Evolutionary conservation across 2,329 filamentous ascomycete genomes (phyloP).

Genomic region (Periglandula ipomoeae): DNA sequence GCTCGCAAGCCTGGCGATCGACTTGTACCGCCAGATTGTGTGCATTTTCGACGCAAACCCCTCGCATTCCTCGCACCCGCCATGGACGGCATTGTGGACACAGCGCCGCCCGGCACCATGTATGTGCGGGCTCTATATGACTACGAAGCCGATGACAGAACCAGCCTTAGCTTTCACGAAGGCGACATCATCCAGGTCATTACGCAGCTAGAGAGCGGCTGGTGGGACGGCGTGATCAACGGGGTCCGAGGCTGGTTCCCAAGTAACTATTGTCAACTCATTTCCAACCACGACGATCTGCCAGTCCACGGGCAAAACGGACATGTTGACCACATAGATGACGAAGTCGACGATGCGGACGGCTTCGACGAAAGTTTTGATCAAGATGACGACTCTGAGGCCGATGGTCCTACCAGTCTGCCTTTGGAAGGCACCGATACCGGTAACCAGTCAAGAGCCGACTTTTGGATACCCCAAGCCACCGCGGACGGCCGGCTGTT

Average conservation of each 20-base stretch:
- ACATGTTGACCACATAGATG: conserved; percentile 44
- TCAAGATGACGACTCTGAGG: conserved; percentile 56
- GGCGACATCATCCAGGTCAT: conserved; percentile 98
- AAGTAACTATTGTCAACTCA: conserved; percentile 93
- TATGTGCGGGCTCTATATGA: conserved; percentile 96
- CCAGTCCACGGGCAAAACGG: conserved; percentile 50
- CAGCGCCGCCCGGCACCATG: conserved; percentile 58
- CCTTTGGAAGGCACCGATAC: conserved; percentile 59
- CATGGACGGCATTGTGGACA: conserved; percentile 55
- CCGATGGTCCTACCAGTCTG: conserved; percentile 49
- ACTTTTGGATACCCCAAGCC: conserved; percentile 97
- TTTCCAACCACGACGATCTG: conserved; percentile 66
- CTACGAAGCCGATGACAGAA: conserved; percentile 95
- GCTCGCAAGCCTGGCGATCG: neutral
- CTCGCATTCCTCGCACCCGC: conserved; percentile 7
- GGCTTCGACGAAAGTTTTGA: conserved; percentile 61
- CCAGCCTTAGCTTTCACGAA: conserved; percentile 91
- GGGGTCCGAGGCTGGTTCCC: conserved; percentile 97
- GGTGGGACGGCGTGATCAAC: conserved; percentile 99
- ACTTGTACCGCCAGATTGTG: conserved; percentile 1
- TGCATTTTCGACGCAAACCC: neutral
- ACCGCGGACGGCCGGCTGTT: conserved; percentile 88
- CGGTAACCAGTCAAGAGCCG: conserved; percentile 69
- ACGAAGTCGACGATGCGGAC: conserved; percentile 55
- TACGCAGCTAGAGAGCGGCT: conserved; percentile 93